These are phyloP conservation scores for Thuja plicata DNA, from an alignment of 83 land plant species.

Conservation along the genomic window DNA sequence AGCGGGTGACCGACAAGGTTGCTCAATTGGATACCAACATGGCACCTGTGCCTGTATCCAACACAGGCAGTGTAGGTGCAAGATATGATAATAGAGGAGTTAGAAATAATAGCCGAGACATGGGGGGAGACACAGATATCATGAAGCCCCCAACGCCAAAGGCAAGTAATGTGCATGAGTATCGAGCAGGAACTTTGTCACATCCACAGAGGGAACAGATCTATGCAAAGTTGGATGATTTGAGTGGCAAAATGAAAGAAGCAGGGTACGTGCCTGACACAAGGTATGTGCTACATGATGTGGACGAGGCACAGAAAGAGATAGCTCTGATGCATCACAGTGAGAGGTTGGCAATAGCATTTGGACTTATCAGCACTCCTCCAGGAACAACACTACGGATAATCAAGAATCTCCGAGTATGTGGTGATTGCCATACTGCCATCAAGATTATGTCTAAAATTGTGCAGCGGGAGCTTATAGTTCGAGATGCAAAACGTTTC, in stretches of 20 bases:
- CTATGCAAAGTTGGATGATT: neutral
- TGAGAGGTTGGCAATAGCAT: constrained; percentile 7
- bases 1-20: constrained; percentile 36
- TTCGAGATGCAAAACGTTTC: constrained; percentile 14
- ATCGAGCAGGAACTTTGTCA: neutral
- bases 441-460: constrained; percentile 8
- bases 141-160: constrained; percentile 6
- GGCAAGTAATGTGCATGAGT: constrained; percentile 10
- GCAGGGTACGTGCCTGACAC: constrained; percentile 8
- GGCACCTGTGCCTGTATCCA: constrained; percentile 20
- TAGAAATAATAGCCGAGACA: neutral
- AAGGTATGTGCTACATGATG: constrained; percentile 13
- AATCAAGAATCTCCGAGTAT: constrained; percentile 9
- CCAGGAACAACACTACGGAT: constrained; percentile 9
- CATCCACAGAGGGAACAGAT: constrained; percentile 1
- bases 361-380: constrained; percentile 11
- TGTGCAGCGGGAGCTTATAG: neutral
- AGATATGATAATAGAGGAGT: neutral
- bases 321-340: constrained; percentile 2
- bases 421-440: constrained; percentile 11
- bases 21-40: constrained; percentile 30
- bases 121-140: neutral
- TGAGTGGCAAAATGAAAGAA: constrained; percentile 8
- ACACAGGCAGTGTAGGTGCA: neutral
- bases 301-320: constrained; percentile 14